Conservation (phyloP, 495 filamentous ascomycete species). For the Tuber indicum region DNA sequence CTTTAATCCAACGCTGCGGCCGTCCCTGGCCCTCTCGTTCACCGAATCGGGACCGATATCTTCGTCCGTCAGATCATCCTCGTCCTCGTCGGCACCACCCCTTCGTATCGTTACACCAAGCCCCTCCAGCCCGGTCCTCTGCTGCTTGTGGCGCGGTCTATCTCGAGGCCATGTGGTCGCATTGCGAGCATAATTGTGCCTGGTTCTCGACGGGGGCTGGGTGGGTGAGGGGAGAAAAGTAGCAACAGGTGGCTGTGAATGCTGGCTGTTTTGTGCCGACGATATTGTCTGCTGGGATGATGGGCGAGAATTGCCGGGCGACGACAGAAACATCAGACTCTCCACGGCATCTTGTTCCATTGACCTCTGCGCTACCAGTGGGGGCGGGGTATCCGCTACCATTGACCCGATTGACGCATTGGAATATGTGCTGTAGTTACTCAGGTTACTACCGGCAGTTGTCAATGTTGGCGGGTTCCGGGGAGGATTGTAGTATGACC, state of each 20-base stretch:
- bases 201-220: slow-evolving; percentile 20
- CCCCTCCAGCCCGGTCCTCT: slow-evolving; percentile 35
- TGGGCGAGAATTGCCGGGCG: slow-evolving; percentile 52
- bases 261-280: slow-evolving; percentile 26
- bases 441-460: slow-evolving; percentile 35
- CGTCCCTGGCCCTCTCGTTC: slow-evolving; percentile 26
- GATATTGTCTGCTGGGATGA: slow-evolving; percentile 41
- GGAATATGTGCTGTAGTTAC: slow-evolving; percentile 39
- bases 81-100: slow-evolving; percentile 17
- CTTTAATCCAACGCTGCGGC: slow-evolving; percentile 12
- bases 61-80: slow-evolving; percentile 35
- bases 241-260: slow-evolving; percentile 29
- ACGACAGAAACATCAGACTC: slow-evolving; percentile 62
- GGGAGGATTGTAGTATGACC: slow-evolving; percentile 36
- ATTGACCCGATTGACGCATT: slow-evolving; percentile 38
- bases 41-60: slow-evolving; percentile 35
- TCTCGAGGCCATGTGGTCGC: slow-evolving; percentile 41
- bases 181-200: slow-evolving; percentile 36
- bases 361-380: slow-evolving; percentile 45
- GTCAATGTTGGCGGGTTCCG: slow-evolving; percentile 35
- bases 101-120: slow-evolving; percentile 28
- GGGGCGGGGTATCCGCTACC: slow-evolving; percentile 36
- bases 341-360: slow-evolving; percentile 67
- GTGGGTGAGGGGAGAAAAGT: slow-evolving; percentile 32
- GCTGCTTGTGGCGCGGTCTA: slow-evolving; percentile 35